These are phyloP conservation scores for Fraxinus angustifolia DNA, from an alignment of 305 asterid species.

Conservation along the genomic window DNA sequence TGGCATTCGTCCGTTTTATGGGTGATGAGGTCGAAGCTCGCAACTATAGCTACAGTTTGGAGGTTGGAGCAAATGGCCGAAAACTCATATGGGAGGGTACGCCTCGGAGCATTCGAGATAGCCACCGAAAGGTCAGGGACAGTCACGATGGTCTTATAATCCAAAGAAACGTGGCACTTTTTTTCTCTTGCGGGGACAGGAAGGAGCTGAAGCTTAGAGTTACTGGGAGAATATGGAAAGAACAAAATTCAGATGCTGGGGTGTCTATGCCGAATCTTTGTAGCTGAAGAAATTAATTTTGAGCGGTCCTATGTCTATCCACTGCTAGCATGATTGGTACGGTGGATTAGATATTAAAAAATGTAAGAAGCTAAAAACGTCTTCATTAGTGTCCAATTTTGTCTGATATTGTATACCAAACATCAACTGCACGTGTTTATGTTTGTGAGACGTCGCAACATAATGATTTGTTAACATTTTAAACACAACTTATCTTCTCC, in stretches of 20 bases:
- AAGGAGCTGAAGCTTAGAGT: conserved; percentile 56
- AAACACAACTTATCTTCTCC: background rate
- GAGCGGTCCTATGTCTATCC: background rate
- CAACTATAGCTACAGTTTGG: conserved; percentile 50
- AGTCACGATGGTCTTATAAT: conserved; percentile 55
- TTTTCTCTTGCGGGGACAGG: conserved; percentile 50
- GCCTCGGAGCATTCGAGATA: conserved; percentile 46
- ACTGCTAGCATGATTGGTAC: background rate
- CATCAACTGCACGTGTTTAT: background rate
- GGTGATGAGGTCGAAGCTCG: conserved; percentile 53
- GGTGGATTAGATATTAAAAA: background rate
- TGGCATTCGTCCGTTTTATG: conserved; percentile 55
- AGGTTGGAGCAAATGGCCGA: conserved; percentile 48
- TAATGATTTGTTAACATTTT: background rate
- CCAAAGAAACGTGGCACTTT: conserved; percentile 50
- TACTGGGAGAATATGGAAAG: conserved; percentile 52
- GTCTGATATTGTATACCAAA: conserved; percentile 12
- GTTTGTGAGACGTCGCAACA: background rate
- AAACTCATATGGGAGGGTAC: conserved; percentile 56
- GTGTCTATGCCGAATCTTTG: conserved; percentile 43
- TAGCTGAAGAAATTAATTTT: conserved; percentile 26
- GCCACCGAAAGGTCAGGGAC: conserved; percentile 55
- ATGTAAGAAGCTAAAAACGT: background rate
- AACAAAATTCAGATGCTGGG: conserved; percentile 43
- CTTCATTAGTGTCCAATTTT: background rate